A percentile compares a stretch with the other conserved stretches of the same genome.
Evolutionary conservation across 371 early-diverging fungal species (phyloP).

Genomic region (Mucor irregularis): DNA sequence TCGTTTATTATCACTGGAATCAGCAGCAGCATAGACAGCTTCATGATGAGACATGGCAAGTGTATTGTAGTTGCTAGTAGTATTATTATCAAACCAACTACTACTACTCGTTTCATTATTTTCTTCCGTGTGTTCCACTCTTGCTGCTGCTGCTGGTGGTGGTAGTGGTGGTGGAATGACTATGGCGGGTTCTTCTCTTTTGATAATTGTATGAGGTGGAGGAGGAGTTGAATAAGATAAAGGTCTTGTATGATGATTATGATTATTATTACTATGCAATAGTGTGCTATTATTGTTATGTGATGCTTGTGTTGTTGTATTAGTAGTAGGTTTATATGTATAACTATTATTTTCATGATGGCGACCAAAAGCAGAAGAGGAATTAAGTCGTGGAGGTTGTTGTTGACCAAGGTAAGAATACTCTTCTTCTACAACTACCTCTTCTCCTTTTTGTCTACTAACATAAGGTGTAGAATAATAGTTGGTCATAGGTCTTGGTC

Average conservation of each 20-base stretch:
- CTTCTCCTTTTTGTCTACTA: constrained; percentile 3
- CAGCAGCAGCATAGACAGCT: neutral
- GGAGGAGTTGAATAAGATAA: neutral
- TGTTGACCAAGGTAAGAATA: neutral
- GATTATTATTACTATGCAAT: too few species aligned
- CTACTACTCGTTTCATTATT: too few species aligned
- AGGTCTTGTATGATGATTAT: neutral
- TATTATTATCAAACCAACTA: neutral
- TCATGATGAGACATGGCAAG: neutral
- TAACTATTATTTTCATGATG: constrained; percentile 7
- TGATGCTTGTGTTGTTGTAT: neutral
- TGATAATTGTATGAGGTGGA: neutral
- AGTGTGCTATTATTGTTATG: too few species aligned
- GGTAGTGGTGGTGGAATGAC: neutral
- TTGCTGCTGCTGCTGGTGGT: neutral
- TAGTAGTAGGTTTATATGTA: constrained; percentile 7
- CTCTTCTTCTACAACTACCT: neutral
- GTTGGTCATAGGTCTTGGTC: constrained; percentile 1
- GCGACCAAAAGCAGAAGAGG: constrained; percentile 12
- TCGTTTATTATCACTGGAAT: constrained; percentile 32
- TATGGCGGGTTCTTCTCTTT: constrained; percentile 1
- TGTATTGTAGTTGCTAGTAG: neutral
- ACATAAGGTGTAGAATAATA: neutral
- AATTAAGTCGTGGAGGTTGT: constrained; percentile 3
- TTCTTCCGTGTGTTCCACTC: neutral